phyloP scores from a whole-genome alignment of 257 asterid genomes.

The Penstemon eatonii region DNA sequence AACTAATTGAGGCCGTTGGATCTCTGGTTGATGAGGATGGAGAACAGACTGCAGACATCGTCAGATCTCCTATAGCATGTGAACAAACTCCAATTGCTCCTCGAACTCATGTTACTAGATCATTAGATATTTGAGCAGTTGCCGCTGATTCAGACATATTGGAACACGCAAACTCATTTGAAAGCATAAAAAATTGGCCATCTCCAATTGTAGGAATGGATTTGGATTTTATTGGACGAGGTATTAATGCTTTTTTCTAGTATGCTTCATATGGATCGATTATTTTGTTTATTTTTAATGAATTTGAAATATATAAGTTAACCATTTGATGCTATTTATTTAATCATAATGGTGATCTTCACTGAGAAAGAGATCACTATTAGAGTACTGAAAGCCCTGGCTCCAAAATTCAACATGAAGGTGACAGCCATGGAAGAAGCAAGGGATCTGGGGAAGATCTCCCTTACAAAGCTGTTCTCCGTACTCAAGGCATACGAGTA shows the following conservation, averaged over 20 bases:
- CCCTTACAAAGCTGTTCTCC: too few relatives aligned
- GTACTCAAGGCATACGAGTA: too few relatives aligned
- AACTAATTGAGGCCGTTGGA: background rate
- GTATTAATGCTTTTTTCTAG: constrained; percentile 26
- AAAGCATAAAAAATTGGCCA: constrained; percentile 36
- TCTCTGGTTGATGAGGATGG: background rate
- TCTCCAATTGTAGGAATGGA: constrained; percentile 36
- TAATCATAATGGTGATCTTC: too few relatives aligned
- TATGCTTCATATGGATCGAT: too few relatives aligned
- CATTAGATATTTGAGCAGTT: constrained; percentile 44
- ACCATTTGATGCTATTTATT: too few relatives aligned
- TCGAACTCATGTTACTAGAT: constrained; percentile 55
- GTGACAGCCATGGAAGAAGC: too few relatives aligned
- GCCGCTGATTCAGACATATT: constrained; percentile 33
- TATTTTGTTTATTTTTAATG: too few relatives aligned
- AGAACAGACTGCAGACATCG: constrained; percentile 17
- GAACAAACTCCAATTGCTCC: constrained; percentile 62
- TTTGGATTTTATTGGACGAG: constrained; percentile 40
- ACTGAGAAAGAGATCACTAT: too few relatives aligned
- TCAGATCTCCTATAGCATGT: constrained; percentile 23
- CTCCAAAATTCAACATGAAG: too few relatives aligned
- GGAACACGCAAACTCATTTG: constrained; percentile 42
- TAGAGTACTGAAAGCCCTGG: too few relatives aligned
- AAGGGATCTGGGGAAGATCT: too few relatives aligned
- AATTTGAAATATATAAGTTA: too few relatives aligned